Conservation (phyloP, 2,329 filamentous ascomycete genomes). For the Xylaria sp. region DNA sequence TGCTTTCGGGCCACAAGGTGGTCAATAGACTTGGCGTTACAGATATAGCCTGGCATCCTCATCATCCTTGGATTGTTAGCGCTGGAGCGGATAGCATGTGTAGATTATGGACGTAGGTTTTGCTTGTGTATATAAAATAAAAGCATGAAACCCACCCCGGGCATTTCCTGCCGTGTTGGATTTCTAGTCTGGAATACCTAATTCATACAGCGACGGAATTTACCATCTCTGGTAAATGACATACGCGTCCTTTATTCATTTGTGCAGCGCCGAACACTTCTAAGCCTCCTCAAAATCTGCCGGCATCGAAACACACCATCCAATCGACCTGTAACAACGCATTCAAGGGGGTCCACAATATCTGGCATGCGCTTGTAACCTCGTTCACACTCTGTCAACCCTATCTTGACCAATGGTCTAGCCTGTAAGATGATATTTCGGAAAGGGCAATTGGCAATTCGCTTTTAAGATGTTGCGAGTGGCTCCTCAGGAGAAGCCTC, state of each 20-base stretch:
- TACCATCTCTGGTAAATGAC: conserved; percentile 23
- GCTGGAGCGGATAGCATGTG: conserved; percentile 94
- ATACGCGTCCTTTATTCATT: conserved; percentile 4
- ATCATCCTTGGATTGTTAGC: conserved; percentile 92
- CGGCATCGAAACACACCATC: background rate
- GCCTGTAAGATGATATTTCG: no score
- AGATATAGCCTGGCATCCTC: conserved; percentile 95
- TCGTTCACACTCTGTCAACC: background rate
- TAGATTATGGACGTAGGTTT: conserved; percentile 82
- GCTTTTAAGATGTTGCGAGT: background rate
- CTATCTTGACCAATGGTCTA: background rate
- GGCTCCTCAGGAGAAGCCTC: conserved; percentile 4
- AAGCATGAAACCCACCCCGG: conserved; percentile 17
- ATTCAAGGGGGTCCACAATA: conserved; percentile 4
- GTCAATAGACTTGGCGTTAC: conserved; percentile 88
- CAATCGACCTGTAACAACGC: conserved; percentile 11
- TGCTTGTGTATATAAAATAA: conserved; percentile 25
- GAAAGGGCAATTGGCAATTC: background rate
- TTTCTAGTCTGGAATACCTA: conserved; percentile 1
- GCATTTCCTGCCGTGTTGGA: conserved; percentile 21
- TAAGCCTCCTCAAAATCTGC: conserved; percentile 7
- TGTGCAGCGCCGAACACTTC: background rate
- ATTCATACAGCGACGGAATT: conserved; percentile 42
- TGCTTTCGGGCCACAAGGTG: conserved; percentile 89
- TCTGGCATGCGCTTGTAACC: background rate